Base-by-base conservation (phyloP, 2,329 filamentous ascomycete species). In the Rhynchosporium secalis region DNA sequence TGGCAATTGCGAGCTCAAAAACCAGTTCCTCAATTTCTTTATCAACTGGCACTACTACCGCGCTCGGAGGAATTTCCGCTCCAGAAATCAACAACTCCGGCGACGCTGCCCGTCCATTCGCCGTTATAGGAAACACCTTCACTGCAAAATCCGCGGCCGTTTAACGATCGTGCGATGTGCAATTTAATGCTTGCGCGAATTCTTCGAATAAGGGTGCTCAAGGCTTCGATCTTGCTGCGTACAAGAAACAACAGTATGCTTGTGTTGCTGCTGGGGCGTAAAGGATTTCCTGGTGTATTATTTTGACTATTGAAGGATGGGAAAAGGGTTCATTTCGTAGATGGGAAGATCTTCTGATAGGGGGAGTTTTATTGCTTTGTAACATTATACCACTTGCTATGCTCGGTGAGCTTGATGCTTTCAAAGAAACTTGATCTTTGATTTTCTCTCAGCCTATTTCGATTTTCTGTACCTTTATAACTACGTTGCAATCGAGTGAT, bases 101-200 rank as follows among this genome's bases (percentile, higher is more conserved):
- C 41, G 76, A 84, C 72, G 51, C 74, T 13, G 69, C 73, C 52
- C 78, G 84, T 33, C 82, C 84, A 60, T 87, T 86, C 72, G 65
- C 70, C 26, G 83, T 86, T 64, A 81, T 82, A 68, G 82, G 81
- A 55, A 78, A 79, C 75, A 85, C 77, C 36, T 88, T 89, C 71
- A 80, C 80, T 33, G 82, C 81, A 71, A 72, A 83, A 68, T 73
- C 72, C 1, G 81, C 80, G 10, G 86, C 86, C 7, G 74, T 80
- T 43, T 80, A 86, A 72, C 78, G 86, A 49, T 79, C 82, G 49
- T 89, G 86, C 70, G 81, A 86, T 69, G 81, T 86, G 62, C 86
- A 88, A 75, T 82, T 85, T 74, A 88, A 87, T 69, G 75, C 72
- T 1, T 89, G 86, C 69, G 78, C 81, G 4, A 75, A 86, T 69